Conservation (phyloP, 1,284 basidiomycete species). For the Fistulinella staudtii region DNA sequence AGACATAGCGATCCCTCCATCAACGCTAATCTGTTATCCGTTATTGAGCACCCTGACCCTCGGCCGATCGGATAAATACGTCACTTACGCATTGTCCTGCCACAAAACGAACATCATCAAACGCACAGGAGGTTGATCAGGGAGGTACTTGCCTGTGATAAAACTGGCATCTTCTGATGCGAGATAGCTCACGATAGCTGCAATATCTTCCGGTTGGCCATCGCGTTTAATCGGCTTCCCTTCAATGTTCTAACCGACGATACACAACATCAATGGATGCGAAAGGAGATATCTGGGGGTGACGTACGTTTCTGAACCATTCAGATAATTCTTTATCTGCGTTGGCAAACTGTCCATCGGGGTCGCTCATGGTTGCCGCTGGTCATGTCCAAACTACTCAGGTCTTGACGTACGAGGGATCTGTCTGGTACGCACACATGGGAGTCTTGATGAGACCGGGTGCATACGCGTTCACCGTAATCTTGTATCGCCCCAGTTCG, state of each 20-base stretch:
- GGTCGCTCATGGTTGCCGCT: background rate
- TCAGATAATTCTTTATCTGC: background rate
- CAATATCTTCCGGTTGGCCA: constrained; percentile 18
- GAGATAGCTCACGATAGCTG: constrained; percentile 19
- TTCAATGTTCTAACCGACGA: background rate
- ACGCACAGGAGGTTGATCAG: background rate
- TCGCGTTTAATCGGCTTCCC: background rate
- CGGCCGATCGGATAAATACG: background rate
- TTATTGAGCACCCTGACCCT: background rate
- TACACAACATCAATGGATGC: background rate
- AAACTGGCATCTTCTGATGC: constrained; percentile 19
- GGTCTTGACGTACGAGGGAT: background rate
- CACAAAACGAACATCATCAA: background rate
- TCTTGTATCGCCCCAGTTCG: constrained; percentile 28
- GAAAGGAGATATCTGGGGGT: background rate
- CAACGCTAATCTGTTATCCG: constrained; percentile 9
- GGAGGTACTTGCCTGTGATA: constrained; percentile 12
- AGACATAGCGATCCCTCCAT: constrained; percentile 11
- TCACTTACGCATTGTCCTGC: constrained; percentile 17
- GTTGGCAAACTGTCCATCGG: background rate
- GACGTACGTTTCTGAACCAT: background rate
- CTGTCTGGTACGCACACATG: constrained; percentile 3
- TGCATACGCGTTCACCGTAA: constrained; percentile 15
- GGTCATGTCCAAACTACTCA: background rate
- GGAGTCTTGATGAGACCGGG: constrained; percentile 11